Evolutionary conservation across 2,329 filamentous ascomycete species (phyloP).

Genomic region (Pyricularia pennisetigena): DNA sequence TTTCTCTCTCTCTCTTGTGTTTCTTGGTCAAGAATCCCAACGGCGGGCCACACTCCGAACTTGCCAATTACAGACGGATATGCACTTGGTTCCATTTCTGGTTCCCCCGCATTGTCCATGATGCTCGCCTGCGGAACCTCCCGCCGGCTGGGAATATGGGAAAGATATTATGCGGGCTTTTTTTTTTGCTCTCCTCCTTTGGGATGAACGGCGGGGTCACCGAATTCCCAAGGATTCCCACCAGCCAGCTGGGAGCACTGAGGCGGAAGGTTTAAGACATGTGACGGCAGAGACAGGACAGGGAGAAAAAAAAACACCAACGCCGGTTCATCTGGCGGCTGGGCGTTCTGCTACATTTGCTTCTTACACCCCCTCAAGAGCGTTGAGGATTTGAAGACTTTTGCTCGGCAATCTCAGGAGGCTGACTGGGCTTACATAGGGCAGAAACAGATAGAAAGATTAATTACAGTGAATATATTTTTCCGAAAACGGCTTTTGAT

Average conservation of each 20-base stretch:
- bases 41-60: background rate
- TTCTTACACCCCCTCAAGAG: background rate
- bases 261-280: background rate
- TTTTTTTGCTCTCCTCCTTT: background rate
- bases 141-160: background rate
- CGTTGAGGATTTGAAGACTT: background rate
- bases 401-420: background rate
- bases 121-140: background rate
- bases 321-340: background rate
- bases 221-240: background rate
- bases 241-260: background rate
- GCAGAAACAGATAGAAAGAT: background rate
- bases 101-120: background rate
- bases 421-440: background rate
- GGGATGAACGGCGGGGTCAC: background rate
- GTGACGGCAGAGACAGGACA: background rate
- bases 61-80: background rate
- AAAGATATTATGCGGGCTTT: background rate
- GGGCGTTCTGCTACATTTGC: background rate
- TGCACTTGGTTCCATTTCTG: background rate
- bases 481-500: background rate
- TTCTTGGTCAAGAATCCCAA: background rate
- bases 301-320: background rate
- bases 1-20: too few relatives aligned
- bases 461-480: background rate